Conservation (phyloP, 2,329 filamentous ascomycete genomes). For the Septoria petroselini region DNA sequence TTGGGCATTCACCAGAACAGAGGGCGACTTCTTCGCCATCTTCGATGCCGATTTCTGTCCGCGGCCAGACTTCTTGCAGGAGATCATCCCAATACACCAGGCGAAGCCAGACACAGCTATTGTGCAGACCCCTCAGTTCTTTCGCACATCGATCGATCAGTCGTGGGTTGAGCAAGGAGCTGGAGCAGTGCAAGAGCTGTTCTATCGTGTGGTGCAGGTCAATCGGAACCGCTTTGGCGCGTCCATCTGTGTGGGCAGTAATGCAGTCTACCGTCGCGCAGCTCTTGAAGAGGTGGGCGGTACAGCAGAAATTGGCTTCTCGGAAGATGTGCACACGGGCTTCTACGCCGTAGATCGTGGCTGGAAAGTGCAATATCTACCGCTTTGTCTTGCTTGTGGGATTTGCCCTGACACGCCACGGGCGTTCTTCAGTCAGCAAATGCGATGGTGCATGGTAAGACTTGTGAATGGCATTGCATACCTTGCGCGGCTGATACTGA, state of each 20-base stretch:
- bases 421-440: conserved; percentile 47
- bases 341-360: conserved; percentile 45
- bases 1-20: conserved; percentile 42
- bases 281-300: conserved; percentile 44
- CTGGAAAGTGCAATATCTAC: conserved; percentile 46
- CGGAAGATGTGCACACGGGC: conserved; percentile 47
- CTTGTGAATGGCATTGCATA: not conserved
- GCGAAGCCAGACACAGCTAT: conserved; percentile 42
- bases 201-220: conserved; percentile 46
- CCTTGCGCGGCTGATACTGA: not conserved
- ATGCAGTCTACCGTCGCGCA: conserved; percentile 43
- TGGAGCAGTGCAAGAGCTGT: conserved; percentile 44
- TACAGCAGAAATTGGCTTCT: conserved; percentile 45
- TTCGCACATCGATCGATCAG: conserved; percentile 41
- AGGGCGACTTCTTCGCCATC: conserved; percentile 44
- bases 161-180: conserved; percentile 48
- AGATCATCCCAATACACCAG: conserved; percentile 43
- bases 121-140: conserved; percentile 46
- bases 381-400: conserved; percentile 44
- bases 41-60: conserved; percentile 48
- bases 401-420: conserved; percentile 45
- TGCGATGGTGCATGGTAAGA: conserved; percentile 43
- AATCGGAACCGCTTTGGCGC: conserved; percentile 45
- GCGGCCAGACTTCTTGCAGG: conserved; percentile 42
- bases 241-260: conserved; percentile 45